Base-by-base conservation (phyloP, 2,329 filamentous ascomycete genomes). In the Cercospora nicotianae region DNA sequence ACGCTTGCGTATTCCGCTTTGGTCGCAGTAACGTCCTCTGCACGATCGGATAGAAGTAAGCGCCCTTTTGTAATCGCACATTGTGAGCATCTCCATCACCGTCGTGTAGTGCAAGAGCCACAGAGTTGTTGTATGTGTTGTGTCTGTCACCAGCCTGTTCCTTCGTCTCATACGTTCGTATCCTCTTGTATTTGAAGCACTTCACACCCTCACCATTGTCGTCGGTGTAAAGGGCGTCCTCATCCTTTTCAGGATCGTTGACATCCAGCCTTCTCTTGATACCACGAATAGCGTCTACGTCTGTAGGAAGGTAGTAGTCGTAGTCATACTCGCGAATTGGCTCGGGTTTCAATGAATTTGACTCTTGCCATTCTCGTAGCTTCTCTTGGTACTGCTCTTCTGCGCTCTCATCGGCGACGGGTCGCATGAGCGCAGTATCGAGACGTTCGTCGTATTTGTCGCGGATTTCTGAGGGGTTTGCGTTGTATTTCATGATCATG, bases 41-140 rank as follows among this genome's bases (percentile, higher is more conserved):
- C 20, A 84, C 77, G 64, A 90, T 85, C 0, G 87, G 87, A 69
- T 89, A 89, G 75, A 87, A 87, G 76, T 88, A 90, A 13, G 87
- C 87, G 1, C 81, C 87, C 74, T 85, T 85, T 68, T 79, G 78
- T 68, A 83, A 70, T 66, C 78, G 58, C n/a, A 73, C 75, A 1
- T 60, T 59, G n/a, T 67, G 74, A 7, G 71, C 70, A 3, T 76
- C 75, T 2, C 67, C 63, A 31, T 82, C 80, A 0, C 83, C 81
- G 71, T 89, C 83, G 73, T 87, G 86, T 36, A 90, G 77, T 0
- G 86, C 85, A 60, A 90, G 65, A 1, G 86, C 87, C 36, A 89
- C 79, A 1, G 78, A 80, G 64, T 89, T 85, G 67, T 82, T 83
- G 72, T 86, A 87, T 33, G 82, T 82, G 67, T 87, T 81, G 5